phyloP scores from a whole-genome alignment of 2,329 filamentous ascomycete species.

The Aspergillus uvarum region DNA sequence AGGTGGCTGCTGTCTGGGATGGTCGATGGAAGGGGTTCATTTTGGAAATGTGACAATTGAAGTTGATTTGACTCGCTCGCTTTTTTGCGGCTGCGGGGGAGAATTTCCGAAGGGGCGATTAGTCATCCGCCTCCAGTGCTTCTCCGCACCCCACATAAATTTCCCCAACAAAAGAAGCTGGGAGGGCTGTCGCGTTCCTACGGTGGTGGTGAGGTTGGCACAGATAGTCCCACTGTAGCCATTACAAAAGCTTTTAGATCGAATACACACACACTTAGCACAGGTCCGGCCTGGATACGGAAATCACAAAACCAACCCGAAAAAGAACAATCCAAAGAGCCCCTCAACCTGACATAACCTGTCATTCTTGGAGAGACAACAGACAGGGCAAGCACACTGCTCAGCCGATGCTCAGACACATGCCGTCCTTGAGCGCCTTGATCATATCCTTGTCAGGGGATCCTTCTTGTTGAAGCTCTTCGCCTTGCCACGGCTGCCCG shows the following conservation, averaged over 20 bases:
- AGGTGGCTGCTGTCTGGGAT: conserved; percentile 36
- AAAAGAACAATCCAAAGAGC: too few species aligned
- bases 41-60: not conserved
- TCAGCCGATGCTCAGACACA: conserved; percentile 7
- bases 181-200: not conserved
- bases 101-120: not conserved
- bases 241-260: too few species aligned
- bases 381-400: too few species aligned
- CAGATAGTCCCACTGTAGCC: too few species aligned
- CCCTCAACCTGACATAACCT: too few species aligned
- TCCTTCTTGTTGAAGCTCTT: conserved; percentile 37
- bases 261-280: too few species aligned
- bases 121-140: not conserved
- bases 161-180: not conserved
- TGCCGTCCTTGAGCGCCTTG: conserved; percentile 39
- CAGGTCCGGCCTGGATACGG: too few species aligned
- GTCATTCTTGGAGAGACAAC: too few species aligned
- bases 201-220: not conserved
- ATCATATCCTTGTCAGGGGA: conserved; percentile 35
- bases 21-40: conserved; percentile 26
- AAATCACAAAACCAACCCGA: too few species aligned
- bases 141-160: not conserved
- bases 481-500: conserved; percentile 4
- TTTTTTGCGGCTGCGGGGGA: not conserved
- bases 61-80: not conserved